phyloP scores from a whole-genome alignment of 1,284 basidiomycete genomes.

The Irpex lacteus region DNA sequence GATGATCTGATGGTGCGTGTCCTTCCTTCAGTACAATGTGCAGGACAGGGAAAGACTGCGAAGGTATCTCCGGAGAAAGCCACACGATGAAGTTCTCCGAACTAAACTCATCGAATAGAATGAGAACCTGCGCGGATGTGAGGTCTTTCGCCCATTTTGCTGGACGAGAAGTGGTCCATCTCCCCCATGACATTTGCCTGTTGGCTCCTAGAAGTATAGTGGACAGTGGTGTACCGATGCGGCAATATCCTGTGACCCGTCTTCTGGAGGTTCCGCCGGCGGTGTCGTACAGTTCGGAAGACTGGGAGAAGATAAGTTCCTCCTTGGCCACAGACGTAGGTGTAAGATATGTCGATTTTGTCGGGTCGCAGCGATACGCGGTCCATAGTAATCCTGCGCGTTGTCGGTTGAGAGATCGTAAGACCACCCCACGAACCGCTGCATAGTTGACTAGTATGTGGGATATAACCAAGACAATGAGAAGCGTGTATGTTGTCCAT shows the following conservation, averaged over 20 bases:
- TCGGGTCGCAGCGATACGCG: constrained; percentile 15
- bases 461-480: constrained; percentile 47
- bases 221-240: constrained; percentile 14
- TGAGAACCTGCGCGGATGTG: constrained; percentile 7
- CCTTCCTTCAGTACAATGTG: constrained; percentile 50
- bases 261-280: no score
- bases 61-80: constrained; percentile 31
- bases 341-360: neutral
- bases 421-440: constrained; percentile 52
- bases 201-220: constrained; percentile 2
- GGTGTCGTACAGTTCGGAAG: constrained; percentile 3
- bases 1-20: constrained; percentile 42
- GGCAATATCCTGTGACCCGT: constrained; percentile 8
- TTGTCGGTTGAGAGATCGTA: constrained; percentile 60
- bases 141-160: neutral
- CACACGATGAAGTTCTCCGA: constrained; percentile 49
- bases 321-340: constrained; percentile 11
- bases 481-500: constrained; percentile 45
- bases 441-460: constrained; percentile 61
- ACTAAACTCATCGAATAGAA: constrained; percentile 30
- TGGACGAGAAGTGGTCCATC: neutral
- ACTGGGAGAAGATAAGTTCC: constrained; percentile 13
- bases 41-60: constrained; percentile 22
- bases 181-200: neutral
- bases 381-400: constrained; percentile 53